These are phyloP conservation scores for Dactylis glomerata DNA, from an alignment of 176 grass and related monocot species.

Conservation along the genomic window DNA sequence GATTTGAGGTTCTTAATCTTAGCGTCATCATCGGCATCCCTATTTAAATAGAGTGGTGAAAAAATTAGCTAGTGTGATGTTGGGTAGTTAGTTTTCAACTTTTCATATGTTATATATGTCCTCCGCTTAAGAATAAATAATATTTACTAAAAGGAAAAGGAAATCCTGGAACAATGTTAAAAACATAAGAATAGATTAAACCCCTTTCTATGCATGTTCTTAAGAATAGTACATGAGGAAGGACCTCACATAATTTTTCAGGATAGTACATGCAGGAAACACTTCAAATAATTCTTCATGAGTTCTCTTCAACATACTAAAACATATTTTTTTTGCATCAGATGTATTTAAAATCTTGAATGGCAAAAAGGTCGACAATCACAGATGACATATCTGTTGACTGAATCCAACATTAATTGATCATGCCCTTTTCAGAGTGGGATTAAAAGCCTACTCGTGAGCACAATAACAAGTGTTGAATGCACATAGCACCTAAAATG, in stretches of 20 bases:
- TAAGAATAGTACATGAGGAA: not conserved
- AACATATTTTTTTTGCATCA: not conserved
- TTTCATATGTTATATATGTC: not conserved
- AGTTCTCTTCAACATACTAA: not conserved
- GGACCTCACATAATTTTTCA: not conserved
- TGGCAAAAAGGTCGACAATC: not conserved
- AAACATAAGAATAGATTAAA: slow-evolving; percentile 20
- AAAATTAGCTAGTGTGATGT: not conserved
- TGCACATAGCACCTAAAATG: not conserved
- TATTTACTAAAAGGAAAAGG: not conserved
- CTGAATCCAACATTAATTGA: slow-evolving; percentile 20
- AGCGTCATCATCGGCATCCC: slow-evolving; percentile 37
- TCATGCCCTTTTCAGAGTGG: not conserved
- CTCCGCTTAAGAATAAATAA: slow-evolving; percentile 20
- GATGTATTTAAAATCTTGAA: not conserved
- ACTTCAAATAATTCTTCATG: not conserved
- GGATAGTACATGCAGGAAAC: not conserved
- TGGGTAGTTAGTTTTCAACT: not conserved
- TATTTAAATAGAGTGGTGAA: slow-evolving; percentile 20
- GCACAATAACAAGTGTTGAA: not conserved
- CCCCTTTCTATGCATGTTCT: not conserved
- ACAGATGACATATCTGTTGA: not conserved
- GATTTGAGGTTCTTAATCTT: slow-evolving; percentile 39
- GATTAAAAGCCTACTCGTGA: not conserved
- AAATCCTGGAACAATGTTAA: not conserved